Conservation (phyloP, 208 protist species). For the Leishmania guyanensis region DNA sequence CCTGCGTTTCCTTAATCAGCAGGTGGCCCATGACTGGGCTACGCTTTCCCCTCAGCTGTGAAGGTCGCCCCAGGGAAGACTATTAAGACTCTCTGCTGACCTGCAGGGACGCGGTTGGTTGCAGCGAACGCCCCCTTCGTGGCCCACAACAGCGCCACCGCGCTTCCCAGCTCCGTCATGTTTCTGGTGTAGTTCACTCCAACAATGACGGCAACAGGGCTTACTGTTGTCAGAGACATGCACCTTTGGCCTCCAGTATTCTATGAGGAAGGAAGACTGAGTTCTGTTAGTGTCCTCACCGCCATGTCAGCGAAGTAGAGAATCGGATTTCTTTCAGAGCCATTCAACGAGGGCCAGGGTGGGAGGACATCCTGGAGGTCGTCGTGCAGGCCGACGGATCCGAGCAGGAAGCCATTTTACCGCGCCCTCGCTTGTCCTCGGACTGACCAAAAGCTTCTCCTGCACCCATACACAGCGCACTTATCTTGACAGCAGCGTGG, state of each 20-base stretch:
- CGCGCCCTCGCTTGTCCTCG: slow-evolving; percentile 32
- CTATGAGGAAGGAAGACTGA: slow-evolving; percentile 42
- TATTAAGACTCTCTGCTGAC: no score
- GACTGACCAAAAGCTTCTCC: slow-evolving; percentile 23
- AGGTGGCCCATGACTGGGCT: slow-evolving; percentile 46
- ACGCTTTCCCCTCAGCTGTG: slow-evolving; percentile 35
- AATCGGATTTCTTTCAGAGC: slow-evolving; percentile 9
- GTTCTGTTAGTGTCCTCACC: no score
- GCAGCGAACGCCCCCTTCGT: slow-evolving; percentile 43
- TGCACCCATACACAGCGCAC: slow-evolving; percentile 41
- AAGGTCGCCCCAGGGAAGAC: slow-evolving; percentile 52
- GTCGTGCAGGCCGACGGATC: slow-evolving; percentile 58
- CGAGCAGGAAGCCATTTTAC: slow-evolving; percentile 55
- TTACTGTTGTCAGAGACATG: slow-evolving; percentile 51
- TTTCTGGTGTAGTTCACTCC: slow-evolving; percentile 65
- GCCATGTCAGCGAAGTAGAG: no score
- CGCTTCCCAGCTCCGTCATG: slow-evolving; percentile 57
- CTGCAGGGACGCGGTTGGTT: slow-evolving; percentile 34
- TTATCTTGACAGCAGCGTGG: slow-evolving; percentile 67
- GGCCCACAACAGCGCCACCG: slow-evolving; percentile 39
- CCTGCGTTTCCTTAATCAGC: slow-evolving; percentile 43
- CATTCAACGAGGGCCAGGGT: slow-evolving; percentile 61
- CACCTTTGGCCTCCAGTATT: not conserved
- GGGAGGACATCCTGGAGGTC: slow-evolving; percentile 58
- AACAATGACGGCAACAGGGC: slow-evolving; percentile 57